Evolutionary conservation across 768 basidiomycete species (phyloP).

Genomic region (Erythrobasidium yunnanense): DNA sequence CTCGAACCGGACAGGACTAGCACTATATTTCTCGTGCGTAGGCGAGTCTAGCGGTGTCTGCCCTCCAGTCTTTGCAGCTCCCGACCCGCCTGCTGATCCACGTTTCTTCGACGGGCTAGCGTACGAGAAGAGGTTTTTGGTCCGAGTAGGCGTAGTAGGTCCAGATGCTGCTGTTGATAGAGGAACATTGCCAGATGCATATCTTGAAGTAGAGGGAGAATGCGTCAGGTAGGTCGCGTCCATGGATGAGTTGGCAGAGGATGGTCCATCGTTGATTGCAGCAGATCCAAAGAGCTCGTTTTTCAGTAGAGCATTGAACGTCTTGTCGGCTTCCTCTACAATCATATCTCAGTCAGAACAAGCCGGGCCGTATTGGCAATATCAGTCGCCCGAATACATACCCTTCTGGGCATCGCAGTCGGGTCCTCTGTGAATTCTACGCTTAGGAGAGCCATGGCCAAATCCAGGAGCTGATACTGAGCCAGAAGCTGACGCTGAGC

Average conservation of each 20-base stretch:
- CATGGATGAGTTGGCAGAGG: conserved; percentile 33
- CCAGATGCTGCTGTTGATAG: conserved; percentile 1
- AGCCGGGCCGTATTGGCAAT: too few species aligned
- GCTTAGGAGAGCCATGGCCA: conserved; percentile 55
- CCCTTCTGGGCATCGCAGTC: conserved; percentile 70
- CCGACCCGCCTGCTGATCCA: neutral
- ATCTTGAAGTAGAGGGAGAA: conserved; percentile 33
- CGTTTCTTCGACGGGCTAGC: conserved; percentile 32
- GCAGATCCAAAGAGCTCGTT: conserved; percentile 44
- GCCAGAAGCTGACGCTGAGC: conserved; percentile 42
- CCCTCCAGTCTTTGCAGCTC: conserved; percentile 7
- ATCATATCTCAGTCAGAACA: neutral
- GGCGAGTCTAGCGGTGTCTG: conserved; percentile 63
- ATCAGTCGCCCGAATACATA: conserved; percentile 36
- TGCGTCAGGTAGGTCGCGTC: conserved; percentile 37
- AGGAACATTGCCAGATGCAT: conserved; percentile 22
- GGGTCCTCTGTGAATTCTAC: conserved; percentile 53
- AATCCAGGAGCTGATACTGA: too few species aligned
- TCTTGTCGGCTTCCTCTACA: conserved; percentile 46
- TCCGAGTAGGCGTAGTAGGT: conserved; percentile 21
- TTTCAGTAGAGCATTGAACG: conserved; percentile 45
- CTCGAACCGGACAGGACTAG: conserved; percentile 75
- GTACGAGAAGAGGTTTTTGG: conserved; percentile 36
- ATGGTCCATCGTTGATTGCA: conserved; percentile 31
- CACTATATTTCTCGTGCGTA: conserved; percentile 75